phyloP scores from a whole-genome alignment of 306 rosid genomes.

The Acacia acuminata region DNA sequence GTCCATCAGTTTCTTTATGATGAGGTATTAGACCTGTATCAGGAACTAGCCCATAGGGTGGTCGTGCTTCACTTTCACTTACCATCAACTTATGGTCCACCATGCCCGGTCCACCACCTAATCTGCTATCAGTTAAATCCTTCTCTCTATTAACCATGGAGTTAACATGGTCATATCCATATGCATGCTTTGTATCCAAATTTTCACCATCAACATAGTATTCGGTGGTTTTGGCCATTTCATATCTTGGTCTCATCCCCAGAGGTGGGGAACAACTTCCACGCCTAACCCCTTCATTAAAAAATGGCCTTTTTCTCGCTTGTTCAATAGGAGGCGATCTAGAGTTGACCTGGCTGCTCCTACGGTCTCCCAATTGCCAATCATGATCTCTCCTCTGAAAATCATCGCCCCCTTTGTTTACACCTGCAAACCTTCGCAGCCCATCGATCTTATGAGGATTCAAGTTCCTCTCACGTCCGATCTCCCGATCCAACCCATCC shows the following conservation, averaged over 20 bases:
- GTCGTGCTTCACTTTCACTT: slow-evolving; percentile 44
- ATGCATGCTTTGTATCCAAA: slow-evolving; percentile 34
- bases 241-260: slow-evolving; percentile 53
- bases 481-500: slow-evolving; percentile 45
- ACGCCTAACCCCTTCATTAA: slow-evolving; percentile 46
- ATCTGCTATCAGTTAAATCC: slow-evolving; percentile 47
- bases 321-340: slow-evolving; percentile 61
- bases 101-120: slow-evolving; percentile 43
- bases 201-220: slow-evolving; percentile 43
- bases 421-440: slow-evolving; percentile 41
- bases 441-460: slow-evolving; percentile 59
- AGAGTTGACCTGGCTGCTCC: slow-evolving; percentile 41
- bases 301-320: slow-evolving; percentile 48
- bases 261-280: slow-evolving; percentile 51
- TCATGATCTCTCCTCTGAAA: slow-evolving; percentile 57
- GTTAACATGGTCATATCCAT: slow-evolving; percentile 16
- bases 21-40: slow-evolving; percentile 35
- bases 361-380: slow-evolving; percentile 54
- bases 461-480: slow-evolving; percentile 48
- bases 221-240: slow-evolving; percentile 35
- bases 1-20: slow-evolving; percentile 44
- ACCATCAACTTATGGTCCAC: slow-evolving; percentile 47
- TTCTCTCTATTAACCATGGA: slow-evolving; percentile 43
- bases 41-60: slow-evolving; percentile 52
- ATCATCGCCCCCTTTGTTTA: slow-evolving; percentile 44